Evolutionary conservation across 2,329 filamentous ascomycete genomes (phyloP).

Genomic region (Cadophora gregata): DNA sequence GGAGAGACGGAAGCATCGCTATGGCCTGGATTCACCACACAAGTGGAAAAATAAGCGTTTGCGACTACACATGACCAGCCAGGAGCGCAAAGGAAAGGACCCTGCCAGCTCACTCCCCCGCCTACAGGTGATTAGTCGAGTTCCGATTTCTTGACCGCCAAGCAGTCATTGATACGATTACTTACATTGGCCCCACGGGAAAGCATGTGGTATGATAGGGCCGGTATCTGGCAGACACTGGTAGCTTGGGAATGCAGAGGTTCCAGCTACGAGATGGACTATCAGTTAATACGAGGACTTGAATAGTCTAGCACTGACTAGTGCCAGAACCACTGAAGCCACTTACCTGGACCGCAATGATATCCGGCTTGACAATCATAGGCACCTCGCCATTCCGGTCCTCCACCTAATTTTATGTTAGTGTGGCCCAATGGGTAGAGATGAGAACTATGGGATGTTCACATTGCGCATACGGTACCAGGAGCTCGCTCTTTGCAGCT

Average conservation of each 20-base stretch:
- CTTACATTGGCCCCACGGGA: slow-evolving; percentile 5
- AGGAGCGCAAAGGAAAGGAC: not conserved
- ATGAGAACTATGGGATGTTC: not conserved
- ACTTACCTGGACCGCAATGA: not conserved
- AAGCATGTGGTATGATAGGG: not conserved
- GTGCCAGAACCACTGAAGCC: too few species aligned
- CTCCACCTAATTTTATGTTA: not conserved
- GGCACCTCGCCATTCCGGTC: not conserved
- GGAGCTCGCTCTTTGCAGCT: not conserved
- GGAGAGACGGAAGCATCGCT: not conserved
- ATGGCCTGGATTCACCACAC: not conserved
- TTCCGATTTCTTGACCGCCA: not conserved
- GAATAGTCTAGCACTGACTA: not conserved
- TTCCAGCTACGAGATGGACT: not conserved
- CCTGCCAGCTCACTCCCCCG: not conserved
- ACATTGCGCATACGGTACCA: not conserved
- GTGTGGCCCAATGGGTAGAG: not conserved
- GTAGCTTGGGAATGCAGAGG: not conserved
- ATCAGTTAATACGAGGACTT: not conserved
- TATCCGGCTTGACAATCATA: not conserved
- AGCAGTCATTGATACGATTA: too few species aligned
- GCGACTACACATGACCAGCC: not conserved
- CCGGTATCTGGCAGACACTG: slow-evolving; percentile 1
- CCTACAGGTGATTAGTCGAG: not conserved
- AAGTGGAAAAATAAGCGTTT: not conserved